A percentile compares a stretch with the other conserved stretches of the same genome.
These are phyloP conservation scores for Ocimum tenuiflorum DNA, from an alignment of 257 asterid genomes.

Conservation along the genomic window DNA sequence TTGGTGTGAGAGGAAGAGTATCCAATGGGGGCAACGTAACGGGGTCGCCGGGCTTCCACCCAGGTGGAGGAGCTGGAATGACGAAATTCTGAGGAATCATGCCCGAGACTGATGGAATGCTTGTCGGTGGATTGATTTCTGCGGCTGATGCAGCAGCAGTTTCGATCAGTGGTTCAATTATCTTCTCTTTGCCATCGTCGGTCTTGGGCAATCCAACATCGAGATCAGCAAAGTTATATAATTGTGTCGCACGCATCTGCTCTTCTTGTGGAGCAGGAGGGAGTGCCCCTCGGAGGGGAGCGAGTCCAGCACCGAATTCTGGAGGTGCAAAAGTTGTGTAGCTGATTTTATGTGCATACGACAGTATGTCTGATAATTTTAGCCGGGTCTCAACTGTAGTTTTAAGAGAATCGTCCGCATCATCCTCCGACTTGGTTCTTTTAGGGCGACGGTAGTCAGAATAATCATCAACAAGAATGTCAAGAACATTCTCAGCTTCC, in stretches of 20 bases:
- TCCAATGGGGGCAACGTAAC: conserved; percentile 64
- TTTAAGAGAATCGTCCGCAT: conserved; percentile 41
- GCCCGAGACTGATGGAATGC: conserved; percentile 39
- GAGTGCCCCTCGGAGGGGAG: conserved; percentile 78
- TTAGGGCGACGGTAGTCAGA: conserved; percentile 64
- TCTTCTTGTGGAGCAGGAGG: conserved; percentile 98
- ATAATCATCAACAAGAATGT: conserved; percentile 78
- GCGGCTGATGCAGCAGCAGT: too few species aligned
- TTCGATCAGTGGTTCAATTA: conserved; percentile 56
- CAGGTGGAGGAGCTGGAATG: conserved; percentile 89
- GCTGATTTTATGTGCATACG: conserved; percentile 79
- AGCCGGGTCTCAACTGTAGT: conserved; percentile 66
- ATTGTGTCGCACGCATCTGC: conserved; percentile 87
- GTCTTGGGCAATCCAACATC: conserved; percentile 72
- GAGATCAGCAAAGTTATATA: conserved; percentile 59
- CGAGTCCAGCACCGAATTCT: conserved; percentile 77
- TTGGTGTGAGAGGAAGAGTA: conserved; percentile 46
- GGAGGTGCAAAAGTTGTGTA: conserved; percentile 98
- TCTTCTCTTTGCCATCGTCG: conserved; percentile 51
- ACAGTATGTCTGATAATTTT: conserved; percentile 61
- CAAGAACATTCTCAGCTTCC: conserved; percentile 68
- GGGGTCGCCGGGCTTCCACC: conserved; percentile 97
- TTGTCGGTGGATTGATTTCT: conserved; percentile 33
- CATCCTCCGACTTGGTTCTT: conserved; percentile 43
- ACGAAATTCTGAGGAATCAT: conserved; percentile 58